Evolutionary conservation across 352 stramenopile genomes (phyloP), one percentile per base, ranked within the genome.

Genomic region (Phytophthora parvispora): DNA sequence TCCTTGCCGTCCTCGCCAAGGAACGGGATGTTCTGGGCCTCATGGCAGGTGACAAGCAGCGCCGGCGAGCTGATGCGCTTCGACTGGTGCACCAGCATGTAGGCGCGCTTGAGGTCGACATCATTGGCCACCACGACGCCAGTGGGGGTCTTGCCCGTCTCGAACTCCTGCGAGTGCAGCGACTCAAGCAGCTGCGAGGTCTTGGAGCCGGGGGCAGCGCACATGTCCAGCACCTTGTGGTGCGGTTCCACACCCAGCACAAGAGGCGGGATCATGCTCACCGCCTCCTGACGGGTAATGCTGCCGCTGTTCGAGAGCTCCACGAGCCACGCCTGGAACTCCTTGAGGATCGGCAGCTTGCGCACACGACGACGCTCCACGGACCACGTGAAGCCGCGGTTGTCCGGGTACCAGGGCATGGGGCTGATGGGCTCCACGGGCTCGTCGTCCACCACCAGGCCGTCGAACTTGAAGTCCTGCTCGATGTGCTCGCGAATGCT

Each of bases 81-180:
- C n/a, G 97, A 95, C 77, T 99, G 97, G 77, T 99, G 96, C 40
- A 99, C 94, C 16, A 99, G 92, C 96, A 99, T 99, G 82, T 99
- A 99, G 0, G 98, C 97, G 29, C 98, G 90, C 81, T 99, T 99
- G 34, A 96, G 79, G 77, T 99, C 96, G 76, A 97, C 88, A 77
- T 99, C 98, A 67, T 99, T 99, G 29, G 98, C 98, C 32, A 99
- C 78, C 15, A 99, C 94, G 63, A 98, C 93, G 34, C 97, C 94
- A 10, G 83, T 95, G 2, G 89, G 90, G 29, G 86, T 91, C 63
- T 92, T 82, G 20, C 87, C 90, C n/a, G 87, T 93, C 27, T 83
- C 54, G 49, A 83, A 79, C 54, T 97, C 90, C 62, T 95, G 74
- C 7, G 86, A 86, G 66, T 98, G 93, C 25, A 98, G 77, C 29